These are phyloP conservation scores for Vigna radiata DNA, from an alignment of 306 rosid genomes.

Conservation along the genomic window DNA sequence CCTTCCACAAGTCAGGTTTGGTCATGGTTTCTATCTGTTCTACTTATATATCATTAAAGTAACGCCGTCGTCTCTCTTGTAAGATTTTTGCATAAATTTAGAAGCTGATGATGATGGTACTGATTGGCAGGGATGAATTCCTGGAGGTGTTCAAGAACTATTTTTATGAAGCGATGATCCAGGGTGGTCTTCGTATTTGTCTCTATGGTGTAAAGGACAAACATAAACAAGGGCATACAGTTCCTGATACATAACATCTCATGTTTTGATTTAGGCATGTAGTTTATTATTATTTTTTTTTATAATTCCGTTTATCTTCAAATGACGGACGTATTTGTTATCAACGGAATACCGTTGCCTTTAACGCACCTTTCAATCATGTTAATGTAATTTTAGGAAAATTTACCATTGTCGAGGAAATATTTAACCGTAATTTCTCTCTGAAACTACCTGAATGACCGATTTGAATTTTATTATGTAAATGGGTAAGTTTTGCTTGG, in stretches of 20 bases:
- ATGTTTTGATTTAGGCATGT: conserved; percentile 10
- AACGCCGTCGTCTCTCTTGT: background rate
- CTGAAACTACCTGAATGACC: too few species aligned
- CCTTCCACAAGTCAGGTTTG: conserved; percentile 98
- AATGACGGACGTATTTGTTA: background rate
- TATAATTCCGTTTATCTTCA: background rate
- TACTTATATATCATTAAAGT: background rate
- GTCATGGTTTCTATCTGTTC: background rate
- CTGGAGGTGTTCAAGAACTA: conserved; percentile 84
- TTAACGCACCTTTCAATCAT: too few species aligned
- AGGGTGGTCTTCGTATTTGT: conserved; percentile 65
- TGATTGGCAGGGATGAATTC: conserved; percentile 79
- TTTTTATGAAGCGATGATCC: conserved; percentile 65
- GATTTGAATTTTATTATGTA: too few species aligned
- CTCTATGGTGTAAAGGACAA: conserved; percentile 65
- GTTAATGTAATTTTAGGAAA: too few species aligned
- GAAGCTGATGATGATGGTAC: background rate
- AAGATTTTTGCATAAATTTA: background rate
- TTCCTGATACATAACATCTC: conserved; percentile 21
- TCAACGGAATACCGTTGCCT: background rate
- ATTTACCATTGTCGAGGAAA: too few species aligned
- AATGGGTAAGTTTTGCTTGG: too few species aligned
- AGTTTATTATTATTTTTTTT: conserved; percentile 8
- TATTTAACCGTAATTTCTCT: too few species aligned
- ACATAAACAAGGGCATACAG: conserved; percentile 43